Evolutionary conservation across 2,329 filamentous ascomycete genomes (phyloP), one percentile per base, ranked within the genome.

Genomic region (Tolypocladium nubicola): DNA sequence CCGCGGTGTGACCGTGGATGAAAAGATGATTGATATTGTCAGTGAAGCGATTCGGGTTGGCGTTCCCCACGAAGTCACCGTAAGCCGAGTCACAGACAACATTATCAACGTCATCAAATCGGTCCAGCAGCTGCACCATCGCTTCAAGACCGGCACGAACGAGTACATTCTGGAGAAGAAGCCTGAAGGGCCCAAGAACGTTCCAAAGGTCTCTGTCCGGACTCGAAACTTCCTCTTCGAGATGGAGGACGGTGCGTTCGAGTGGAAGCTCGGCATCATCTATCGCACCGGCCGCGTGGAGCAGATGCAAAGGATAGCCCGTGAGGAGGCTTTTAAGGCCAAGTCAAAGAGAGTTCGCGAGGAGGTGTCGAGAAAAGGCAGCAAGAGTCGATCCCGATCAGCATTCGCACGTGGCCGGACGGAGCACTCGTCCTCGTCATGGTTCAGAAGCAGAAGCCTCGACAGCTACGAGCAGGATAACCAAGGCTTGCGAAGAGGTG

Each of bases 251-350:
- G 93, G 94, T 54, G 87, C 90, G 0, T 99, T 99, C 66, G 94
- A 99, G 70, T 99, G 92, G 89, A 97, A 97, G 69, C 77, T 99
- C 11, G 90, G 92, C 19, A 86, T 91, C 67, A 99, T 99, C 55
- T 99, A 97, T 70, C 86, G 93, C 38, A 84, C 90, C 52, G 94
- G 95, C 0, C 79, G 93, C 23, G 77, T 92, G 57, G 94, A 99
- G 70, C 93, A 97, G 71, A 86, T 87, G 68, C 94, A 97, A 70
- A 83, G 94, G 23, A 76, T 96, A 56, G 92, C 93, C 5, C 85
- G 94, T 49, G 90, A 96, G 69, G 90, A 96, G 62, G 93, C 93
- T 0, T 97, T 95, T 71, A 78, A 85, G 16, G 77, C 96, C 59
- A 99, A 99, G 70, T 81, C 88, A 16, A 95, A 92, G 69, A 92